These are phyloP conservation scores for Zygoascus hellenicus DNA, from an alignment of 1,139 yeast genomes.

Conservation along the genomic window DNA sequence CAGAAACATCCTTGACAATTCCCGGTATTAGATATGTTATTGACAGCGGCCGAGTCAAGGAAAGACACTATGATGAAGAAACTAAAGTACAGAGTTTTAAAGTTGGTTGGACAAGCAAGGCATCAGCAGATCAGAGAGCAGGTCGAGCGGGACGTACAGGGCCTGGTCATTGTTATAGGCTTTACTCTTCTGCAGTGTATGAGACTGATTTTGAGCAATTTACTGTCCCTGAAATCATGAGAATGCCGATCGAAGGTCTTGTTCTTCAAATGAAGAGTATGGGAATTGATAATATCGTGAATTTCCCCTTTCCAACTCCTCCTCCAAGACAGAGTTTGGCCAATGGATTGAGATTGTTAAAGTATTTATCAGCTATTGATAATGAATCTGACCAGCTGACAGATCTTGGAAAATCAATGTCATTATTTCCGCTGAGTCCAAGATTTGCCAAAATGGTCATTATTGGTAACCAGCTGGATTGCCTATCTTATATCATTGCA, in stretches of 20 bases:
- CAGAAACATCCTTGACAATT: slow-evolving; percentile 94
- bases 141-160: slow-evolving; percentile 99
- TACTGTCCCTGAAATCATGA: slow-evolving; percentile 78
- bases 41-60: slow-evolving; percentile 92
- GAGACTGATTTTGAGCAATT: slow-evolving; percentile 82
- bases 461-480: slow-evolving; percentile 79
- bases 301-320: slow-evolving; percentile 96
- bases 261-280: slow-evolving; percentile 92
- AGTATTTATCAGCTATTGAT: slow-evolving; percentile 75
- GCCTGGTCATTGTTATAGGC: slow-evolving; percentile 93
- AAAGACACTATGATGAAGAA: slow-evolving; percentile 71
- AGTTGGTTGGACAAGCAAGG: slow-evolving; percentile 89
- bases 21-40: slow-evolving; percentile 95
- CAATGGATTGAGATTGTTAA: slow-evolving; percentile 63
- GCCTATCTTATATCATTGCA: slow-evolving; percentile 82
- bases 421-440: slow-evolving; percentile 89
- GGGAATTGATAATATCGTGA: slow-evolving; percentile 87
- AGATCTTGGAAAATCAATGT: slow-evolving; percentile 76
- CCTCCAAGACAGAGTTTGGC: slow-evolving; percentile 61
- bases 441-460: slow-evolving; percentile 86
- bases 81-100: slow-evolving; percentile 93
- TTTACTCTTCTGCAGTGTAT: slow-evolving; percentile 91
- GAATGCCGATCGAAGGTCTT: slow-evolving; percentile 96
- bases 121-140: slow-evolving; percentile 90
- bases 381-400: slow-evolving; percentile 49